Conservation (phyloP, 2,329 filamentous ascomycete species). For the Monosporascus sp. region DNA sequence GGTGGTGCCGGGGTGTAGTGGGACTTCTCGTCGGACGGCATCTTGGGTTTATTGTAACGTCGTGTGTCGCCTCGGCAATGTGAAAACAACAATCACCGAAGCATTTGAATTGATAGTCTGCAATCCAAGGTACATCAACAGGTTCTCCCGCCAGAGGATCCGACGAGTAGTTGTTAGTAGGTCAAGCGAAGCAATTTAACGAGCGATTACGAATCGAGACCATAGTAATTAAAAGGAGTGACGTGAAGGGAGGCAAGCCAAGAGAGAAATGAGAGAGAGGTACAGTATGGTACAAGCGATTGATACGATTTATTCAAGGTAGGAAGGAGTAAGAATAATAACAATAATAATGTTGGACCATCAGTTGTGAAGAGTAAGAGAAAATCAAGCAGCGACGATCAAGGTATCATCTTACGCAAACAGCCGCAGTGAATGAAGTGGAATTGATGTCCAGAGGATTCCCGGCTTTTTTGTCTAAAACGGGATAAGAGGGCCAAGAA, state of each 20-base stretch:
- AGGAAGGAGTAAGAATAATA: too few species aligned
- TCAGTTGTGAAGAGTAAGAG: too few species aligned
- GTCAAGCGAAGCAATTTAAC: not conserved
- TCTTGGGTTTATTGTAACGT: conserved; percentile 12
- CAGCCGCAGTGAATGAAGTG: too few species aligned
- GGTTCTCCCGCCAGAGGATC: not conserved
- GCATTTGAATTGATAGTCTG: not conserved
- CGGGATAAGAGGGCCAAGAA: too few species aligned
- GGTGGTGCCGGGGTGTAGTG: conserved; percentile 61
- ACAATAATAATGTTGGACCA: too few species aligned
- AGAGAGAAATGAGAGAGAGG: not conserved
- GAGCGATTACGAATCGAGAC: not conserved
- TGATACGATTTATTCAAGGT: too few species aligned
- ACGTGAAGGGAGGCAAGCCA: not conserved
- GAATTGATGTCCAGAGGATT: too few species aligned
- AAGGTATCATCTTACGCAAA: too few species aligned
- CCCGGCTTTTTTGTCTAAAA: too few species aligned
- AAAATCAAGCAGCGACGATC: too few species aligned
- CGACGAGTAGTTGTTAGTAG: not conserved
- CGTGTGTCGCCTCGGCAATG: not conserved
- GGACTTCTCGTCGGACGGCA: conserved; percentile 47
- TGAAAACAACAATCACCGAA: not conserved
- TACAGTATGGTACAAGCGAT: too few species aligned
- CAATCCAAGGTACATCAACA: not conserved
- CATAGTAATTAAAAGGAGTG: not conserved